Evolutionary conservation across 805 yeast genomes (phyloP), one percentile per base, ranked within the genome.

Genomic region (Starmera amethionina): DNA sequence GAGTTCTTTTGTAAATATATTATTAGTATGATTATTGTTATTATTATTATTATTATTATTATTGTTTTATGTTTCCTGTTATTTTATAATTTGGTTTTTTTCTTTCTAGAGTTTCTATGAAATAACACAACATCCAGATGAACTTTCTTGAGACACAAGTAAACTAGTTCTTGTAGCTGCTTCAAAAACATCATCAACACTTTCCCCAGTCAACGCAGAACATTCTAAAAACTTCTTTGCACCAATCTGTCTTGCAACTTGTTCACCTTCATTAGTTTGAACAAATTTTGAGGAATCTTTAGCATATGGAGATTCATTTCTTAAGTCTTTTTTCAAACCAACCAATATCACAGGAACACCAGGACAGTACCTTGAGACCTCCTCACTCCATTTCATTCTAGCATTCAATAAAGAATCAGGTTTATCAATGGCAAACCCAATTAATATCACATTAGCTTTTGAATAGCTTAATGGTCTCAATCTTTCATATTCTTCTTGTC

Each of bases 401-500:
- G 95, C 95, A 53, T 86, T 88, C 37, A 77, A 82, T 37, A 89
- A 64, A 0, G 95, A 84, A 50, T 89, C 96, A 1, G 86, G 88
- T 25, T 77, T 79, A 57, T 89, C 85, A 15, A 88, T 67, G 0
- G 96, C 86, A 63, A 84, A 89, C 0, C 90, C 96, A 40, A 88
- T 81, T 40, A 88, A 64, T 39, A 89, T 81, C 41, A 85, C 83
- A 59, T 89, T 84, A 2, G 96, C 94, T 51, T 85, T 82, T 10
- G 89, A 75, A 55, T 89, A 89, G 18, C 95, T 82, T 47, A 89
- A 65, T 1, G 96, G 96, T 45, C 96, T 73, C 43, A 89, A 65
- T 43, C 96, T 66, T 50, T 88, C 96, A 57, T 88, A 88, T 61
- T 88, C 97, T 64, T 88, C 97, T 62, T 88, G 96, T 3, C 97